Percentiles rank a stretch among this genome's conserved stretches.
These are phyloP conservation scores for Cercospora sp. DNA, from an alignment of 2,329 filamentous ascomycete genomes.

Conservation along the genomic window DNA sequence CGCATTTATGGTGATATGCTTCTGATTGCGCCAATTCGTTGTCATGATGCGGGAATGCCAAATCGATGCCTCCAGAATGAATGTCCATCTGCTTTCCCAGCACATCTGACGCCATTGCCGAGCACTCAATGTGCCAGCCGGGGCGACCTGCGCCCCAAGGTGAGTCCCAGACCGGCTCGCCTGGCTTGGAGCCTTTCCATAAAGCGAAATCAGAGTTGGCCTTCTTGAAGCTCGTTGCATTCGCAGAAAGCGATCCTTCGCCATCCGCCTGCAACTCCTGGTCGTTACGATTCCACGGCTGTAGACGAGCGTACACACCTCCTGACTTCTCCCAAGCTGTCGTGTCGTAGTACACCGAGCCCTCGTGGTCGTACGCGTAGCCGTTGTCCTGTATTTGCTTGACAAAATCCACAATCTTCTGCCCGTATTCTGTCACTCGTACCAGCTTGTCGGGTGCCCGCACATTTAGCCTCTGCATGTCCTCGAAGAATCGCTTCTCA, in stretches of 20 bases:
- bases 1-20: constrained; percentile 65
- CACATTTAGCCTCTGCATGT: constrained; percentile 85
- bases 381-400: constrained; percentile 79
- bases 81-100: constrained; percentile 85
- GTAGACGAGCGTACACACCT: constrained; percentile 80
- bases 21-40: constrained; percentile 90
- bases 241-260: constrained; percentile 72
- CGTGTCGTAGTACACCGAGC: constrained; percentile 94
- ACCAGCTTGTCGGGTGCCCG: constrained; percentile 78
- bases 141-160: constrained; percentile 85
- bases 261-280: constrained; percentile 82
- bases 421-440: constrained; percentile 88
- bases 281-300: constrained; percentile 83
- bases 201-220: constrained; percentile 82
- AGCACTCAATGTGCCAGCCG: constrained; percentile 97
- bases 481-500: constrained; percentile 82
- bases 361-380: constrained; percentile 69
- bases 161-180: constrained; percentile 87
- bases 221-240: constrained; percentile 63
- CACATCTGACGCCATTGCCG: constrained; percentile 89
- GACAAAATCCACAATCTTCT: constrained; percentile 82
- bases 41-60: constrained; percentile 89
- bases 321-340: constrained; percentile 78
- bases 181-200: constrained; percentile 90
- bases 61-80: constrained; percentile 87